Conservation (phyloP, 2,329 filamentous ascomycete species). For the Pseudogymnoascus sp. region DNA sequence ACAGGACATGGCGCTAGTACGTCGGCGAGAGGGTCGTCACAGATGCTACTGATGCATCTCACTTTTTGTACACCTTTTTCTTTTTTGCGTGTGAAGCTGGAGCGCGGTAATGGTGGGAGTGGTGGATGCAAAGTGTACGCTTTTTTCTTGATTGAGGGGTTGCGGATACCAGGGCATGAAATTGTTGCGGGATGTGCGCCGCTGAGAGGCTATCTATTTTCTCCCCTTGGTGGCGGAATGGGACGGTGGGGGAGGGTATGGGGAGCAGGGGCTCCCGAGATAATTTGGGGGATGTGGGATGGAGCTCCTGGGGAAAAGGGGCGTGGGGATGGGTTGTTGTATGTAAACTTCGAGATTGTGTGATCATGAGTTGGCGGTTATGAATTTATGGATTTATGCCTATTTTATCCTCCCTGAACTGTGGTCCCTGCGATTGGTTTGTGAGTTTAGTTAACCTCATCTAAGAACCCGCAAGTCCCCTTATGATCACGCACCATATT, state of each 20-base stretch:
- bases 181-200: neutral
- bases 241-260: neutral
- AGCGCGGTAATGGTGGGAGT: conserved; percentile 1
- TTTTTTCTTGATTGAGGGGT: neutral
- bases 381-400: neutral
- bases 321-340: neutral
- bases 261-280: neutral
- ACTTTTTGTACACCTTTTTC: conserved; percentile 5
- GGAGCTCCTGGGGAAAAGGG: neutral
- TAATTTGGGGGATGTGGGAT: neutral
- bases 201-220: conserved; percentile 3
- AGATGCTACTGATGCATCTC: neutral
- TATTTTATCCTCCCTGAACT: neutral
- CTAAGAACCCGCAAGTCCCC: neutral
- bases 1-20: neutral
- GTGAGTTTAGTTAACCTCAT: neutral
- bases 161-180: neutral
- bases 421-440: neutral
- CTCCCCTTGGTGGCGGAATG: neutral
- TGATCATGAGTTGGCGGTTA: conserved; percentile 1
- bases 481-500: neutral
- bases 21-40: neutral
- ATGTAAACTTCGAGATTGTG: conserved; percentile 4
- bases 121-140: neutral
- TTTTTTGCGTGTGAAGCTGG: neutral